phyloP scores from a whole-genome alignment of 306 rosid species.

The Rosa chinensis region DNA sequence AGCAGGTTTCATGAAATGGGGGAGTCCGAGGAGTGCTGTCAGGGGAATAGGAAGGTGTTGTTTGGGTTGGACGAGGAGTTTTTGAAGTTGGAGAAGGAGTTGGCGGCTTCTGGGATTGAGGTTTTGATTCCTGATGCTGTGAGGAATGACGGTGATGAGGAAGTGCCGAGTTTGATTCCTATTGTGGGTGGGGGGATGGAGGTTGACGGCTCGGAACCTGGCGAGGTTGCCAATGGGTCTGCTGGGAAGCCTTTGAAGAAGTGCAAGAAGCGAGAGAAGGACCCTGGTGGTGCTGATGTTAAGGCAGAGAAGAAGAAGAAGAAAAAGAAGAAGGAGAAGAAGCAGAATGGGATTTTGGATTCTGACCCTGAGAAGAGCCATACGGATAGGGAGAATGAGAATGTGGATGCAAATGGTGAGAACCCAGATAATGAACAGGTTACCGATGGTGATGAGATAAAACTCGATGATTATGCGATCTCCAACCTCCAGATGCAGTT shows the following conservation, averaged over 20 bases:
- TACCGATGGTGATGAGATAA: conserved; percentile 21
- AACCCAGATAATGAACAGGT: conserved; percentile 28
- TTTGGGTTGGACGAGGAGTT: conserved; percentile 68
- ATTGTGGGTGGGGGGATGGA: conserved; percentile 37
- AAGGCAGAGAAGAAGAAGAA: conserved; percentile 33
- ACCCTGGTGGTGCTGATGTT: conserved; percentile 7
- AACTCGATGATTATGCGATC: conserved; percentile 54
- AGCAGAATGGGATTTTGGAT: conserved; percentile 32
- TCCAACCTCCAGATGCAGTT: conserved; percentile 85
- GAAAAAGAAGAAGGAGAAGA: conserved; percentile 34
- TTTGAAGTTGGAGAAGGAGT: conserved; percentile 73
- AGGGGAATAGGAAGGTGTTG: conserved; percentile 79
- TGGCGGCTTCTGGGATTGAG: conserved; percentile 50
- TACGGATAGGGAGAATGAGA: conserved; percentile 23
- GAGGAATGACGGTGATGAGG: conserved; percentile 51
- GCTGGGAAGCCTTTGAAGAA: conserved; percentile 45
- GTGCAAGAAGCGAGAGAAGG: conserved; percentile 39
- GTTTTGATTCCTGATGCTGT: conserved; percentile 44
- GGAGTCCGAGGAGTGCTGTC: conserved; percentile 67
- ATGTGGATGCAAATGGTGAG: conserved; percentile 37
- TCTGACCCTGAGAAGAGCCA: conserved; percentile 16
- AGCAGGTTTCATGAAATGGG: conserved; percentile 65
- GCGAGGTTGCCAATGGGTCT: conserved; percentile 15
- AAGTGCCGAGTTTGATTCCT: conserved; percentile 60
- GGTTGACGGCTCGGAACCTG: conserved; percentile 16